Percentiles rank a stretch among this genome's conserved stretches.
Evolutionary conservation across 2,329 filamentous ascomycete genomes (phyloP).

Genomic region (Colletotrichum destructivum): DNA sequence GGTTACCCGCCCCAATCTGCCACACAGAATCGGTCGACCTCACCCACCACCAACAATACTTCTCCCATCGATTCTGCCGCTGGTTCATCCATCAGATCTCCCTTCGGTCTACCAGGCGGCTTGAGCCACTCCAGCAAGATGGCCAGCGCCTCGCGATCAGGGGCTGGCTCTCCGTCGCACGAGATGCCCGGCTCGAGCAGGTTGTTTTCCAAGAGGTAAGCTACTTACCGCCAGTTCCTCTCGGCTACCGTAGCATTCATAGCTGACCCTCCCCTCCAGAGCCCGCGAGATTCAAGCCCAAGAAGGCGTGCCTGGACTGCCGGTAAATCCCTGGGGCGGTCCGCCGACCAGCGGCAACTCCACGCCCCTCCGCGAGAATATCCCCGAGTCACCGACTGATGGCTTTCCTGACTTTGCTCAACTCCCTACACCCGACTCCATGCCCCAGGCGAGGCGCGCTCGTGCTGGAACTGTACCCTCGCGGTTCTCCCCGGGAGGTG

Average conservation of each 20-base stretch:
- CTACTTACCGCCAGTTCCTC: conserved; percentile 45
- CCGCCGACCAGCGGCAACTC: conserved; percentile 97
- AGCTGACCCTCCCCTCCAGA: conserved; percentile 62
- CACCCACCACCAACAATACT: conserved; percentile 84
- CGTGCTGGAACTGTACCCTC: conserved; percentile 97
- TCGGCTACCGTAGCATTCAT: neutral
- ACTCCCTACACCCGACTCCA: conserved; percentile 75
- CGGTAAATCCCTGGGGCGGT: conserved; percentile 88
- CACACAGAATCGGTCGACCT: conserved; percentile 80
- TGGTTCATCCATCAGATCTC: conserved; percentile 75
- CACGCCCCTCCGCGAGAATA: conserved; percentile 95
- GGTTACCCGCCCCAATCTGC: conserved; percentile 82
- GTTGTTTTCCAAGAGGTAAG: conserved; percentile 93
- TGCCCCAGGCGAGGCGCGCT: conserved; percentile 82
- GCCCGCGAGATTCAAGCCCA: conserved; percentile 97
- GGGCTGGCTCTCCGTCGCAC: conserved; percentile 96
- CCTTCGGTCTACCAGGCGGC: conserved; percentile 78
- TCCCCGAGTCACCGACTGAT: conserved; percentile 96
- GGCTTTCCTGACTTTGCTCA: conserved; percentile 92
- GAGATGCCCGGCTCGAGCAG: conserved; percentile 81
- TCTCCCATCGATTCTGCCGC: conserved; percentile 83
- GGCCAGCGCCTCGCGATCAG: conserved; percentile 77
- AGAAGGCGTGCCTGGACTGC: conserved; percentile 83
- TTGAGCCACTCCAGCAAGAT: conserved; percentile 73
- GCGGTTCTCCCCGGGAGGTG: conserved; percentile 85